Conservation (phyloP, 257 asterid species). For the Agastache rugosa region DNA sequence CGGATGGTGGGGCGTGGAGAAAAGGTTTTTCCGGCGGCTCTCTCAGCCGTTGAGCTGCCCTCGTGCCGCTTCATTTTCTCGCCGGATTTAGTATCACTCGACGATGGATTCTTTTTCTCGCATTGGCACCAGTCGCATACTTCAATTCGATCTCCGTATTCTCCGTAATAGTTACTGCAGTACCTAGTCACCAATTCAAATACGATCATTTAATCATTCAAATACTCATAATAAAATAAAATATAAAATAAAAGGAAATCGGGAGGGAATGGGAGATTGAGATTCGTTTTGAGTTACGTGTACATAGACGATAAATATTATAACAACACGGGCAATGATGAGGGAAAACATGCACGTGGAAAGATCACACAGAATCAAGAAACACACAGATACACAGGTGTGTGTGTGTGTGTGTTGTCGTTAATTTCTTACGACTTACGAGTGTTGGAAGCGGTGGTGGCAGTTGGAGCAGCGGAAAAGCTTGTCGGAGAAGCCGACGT, state of each 20-base stretch:
- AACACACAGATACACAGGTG: neutral
- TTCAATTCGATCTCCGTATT: slow-evolving; percentile 30
- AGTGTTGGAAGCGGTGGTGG: slow-evolving; percentile 83
- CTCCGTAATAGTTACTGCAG: slow-evolving; percentile 51
- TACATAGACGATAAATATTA: neutral
- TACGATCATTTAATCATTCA: neutral
- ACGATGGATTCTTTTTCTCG: slow-evolving; percentile 36
- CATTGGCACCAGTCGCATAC: slow-evolving; percentile 59
- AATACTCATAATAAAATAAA: neutral
- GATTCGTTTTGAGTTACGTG: neutral
- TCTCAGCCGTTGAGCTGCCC: slow-evolving; percentile 28
- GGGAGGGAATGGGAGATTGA: neutral
- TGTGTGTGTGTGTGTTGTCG: neutral
- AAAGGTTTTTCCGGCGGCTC: slow-evolving; percentile 40
- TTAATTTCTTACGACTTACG: no score
- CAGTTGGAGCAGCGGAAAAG: slow-evolving; percentile 86
- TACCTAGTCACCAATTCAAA: slow-evolving; percentile 39
- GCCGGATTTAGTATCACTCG: slow-evolving; percentile 31
- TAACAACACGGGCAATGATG: neutral
- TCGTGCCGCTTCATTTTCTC: slow-evolving; percentile 35
- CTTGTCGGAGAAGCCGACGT: slow-evolving; percentile 82
- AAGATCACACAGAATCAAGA: neutral
- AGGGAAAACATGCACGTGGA: neutral
- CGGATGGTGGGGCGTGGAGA: slow-evolving; percentile 56
- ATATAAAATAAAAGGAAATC: neutral